Percentiles rank a stretch among this genome's conserved stretches.
Evolutionary conservation across 2,329 filamentous ascomycete species (phyloP).

Genomic region (Sclerotinia subarctica): DNA sequence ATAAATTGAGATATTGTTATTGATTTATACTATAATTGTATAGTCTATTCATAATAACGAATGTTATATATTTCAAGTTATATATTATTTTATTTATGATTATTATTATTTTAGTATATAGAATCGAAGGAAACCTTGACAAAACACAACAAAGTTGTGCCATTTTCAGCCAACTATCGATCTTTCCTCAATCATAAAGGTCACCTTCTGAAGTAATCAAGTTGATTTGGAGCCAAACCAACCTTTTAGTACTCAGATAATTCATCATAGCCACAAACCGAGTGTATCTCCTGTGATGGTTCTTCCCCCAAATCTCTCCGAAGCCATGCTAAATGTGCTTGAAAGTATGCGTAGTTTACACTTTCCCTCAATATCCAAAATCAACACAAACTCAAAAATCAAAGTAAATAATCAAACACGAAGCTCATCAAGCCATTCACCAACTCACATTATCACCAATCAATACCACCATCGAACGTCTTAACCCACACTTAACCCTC

Average conservation of each 20-base stretch:
- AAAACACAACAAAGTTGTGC: neutral
- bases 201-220: neutral
- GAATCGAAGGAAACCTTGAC: too few species aligned
- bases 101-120: neutral
- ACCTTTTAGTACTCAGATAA: neutral
- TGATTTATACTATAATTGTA: too few species aligned
- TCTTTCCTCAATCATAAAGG: too few species aligned
- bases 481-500: neutral
- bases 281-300: neutral
- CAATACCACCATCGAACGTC: neutral
- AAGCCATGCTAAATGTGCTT: neutral
- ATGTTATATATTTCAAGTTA: too few species aligned
- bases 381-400: neutral
- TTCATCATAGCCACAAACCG: neutral
- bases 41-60: too few species aligned
- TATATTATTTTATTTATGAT: neutral
- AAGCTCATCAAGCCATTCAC: neutral
- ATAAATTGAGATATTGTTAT: too few species aligned
- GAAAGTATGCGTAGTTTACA: neutral
- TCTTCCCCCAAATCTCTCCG: neutral
- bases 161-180: neutral
- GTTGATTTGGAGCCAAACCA: neutral
- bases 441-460: neutral
- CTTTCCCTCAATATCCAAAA: neutral
- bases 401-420: neutral